Conservation (phyloP, 495 filamentous ascomycete genomes). For the Thozetella sp. region DNA sequence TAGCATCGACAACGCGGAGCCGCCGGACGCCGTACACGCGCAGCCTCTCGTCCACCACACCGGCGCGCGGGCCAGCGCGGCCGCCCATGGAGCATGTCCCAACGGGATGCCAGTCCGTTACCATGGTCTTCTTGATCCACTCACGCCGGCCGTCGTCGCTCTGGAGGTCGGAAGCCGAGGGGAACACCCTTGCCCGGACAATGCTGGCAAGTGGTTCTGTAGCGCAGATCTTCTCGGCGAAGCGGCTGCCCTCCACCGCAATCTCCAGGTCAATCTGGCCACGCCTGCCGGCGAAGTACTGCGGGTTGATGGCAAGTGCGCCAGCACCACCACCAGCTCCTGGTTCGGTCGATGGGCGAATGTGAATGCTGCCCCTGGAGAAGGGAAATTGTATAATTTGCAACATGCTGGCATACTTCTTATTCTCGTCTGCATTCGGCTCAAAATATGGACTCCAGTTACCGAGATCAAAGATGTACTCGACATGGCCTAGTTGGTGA, state of each 20-base stretch:
- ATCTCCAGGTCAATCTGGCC: slow-evolving; percentile 45
- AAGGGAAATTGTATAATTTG: slow-evolving; percentile 59
- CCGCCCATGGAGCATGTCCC: slow-evolving; percentile 60
- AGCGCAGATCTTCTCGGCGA: slow-evolving; percentile 42
- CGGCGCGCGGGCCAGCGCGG: slow-evolving; percentile 19
- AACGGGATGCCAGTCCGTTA: slow-evolving; percentile 47
- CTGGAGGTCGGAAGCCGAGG: slow-evolving; percentile 17
- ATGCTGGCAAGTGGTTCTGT: slow-evolving; percentile 42
- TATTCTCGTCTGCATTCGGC: slow-evolving; percentile 27
- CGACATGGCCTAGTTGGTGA: slow-evolving; percentile 44
- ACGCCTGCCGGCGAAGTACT: slow-evolving; percentile 37
- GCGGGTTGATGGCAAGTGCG: slow-evolving; percentile 37
- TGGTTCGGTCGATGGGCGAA: slow-evolving; percentile 18
- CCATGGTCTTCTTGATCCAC: slow-evolving; percentile 38
- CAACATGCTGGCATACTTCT: slow-evolving; percentile 52
- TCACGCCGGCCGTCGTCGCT: slow-evolving; percentile 34
- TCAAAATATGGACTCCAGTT: slow-evolving; percentile 48
- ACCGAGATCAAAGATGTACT: slow-evolving; percentile 51
- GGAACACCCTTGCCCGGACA: slow-evolving; percentile 36
- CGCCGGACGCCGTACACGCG: slow-evolving; percentile 52
- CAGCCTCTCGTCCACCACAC: slow-evolving; percentile 51
- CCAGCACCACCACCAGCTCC: background rate
- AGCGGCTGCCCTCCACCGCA: slow-evolving; percentile 36
- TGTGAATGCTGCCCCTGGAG: slow-evolving; percentile 48
- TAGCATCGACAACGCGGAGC: slow-evolving; percentile 54